Percentiles rank a stretch among this genome's conserved stretches.
Conservation (phyloP, 768 basidiomycete species). For the Tylopilus subfusipes region DNA sequence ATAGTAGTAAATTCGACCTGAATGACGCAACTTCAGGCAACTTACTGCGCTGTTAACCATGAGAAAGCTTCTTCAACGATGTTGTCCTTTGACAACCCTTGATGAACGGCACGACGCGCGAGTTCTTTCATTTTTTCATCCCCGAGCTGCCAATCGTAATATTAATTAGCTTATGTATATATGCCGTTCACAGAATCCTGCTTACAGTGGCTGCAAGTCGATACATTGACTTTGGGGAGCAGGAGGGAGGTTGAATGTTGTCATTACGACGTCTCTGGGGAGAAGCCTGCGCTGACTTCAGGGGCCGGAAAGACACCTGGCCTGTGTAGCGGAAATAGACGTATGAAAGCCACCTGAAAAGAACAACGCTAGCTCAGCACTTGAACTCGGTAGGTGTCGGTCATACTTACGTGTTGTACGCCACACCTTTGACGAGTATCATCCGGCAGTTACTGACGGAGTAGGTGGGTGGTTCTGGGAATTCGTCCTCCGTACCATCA, state of each 20-base stretch:
- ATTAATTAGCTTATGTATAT: background rate
- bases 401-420: slow-evolving; percentile 27
- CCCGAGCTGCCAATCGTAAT: slow-evolving; percentile 15
- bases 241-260: slow-evolving; percentile 6
- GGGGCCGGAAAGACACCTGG: slow-evolving; percentile 21
- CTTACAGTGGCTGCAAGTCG: slow-evolving; percentile 30
- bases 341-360: slow-evolving; percentile 26
- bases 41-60: slow-evolving; percentile 31
- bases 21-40: background rate
- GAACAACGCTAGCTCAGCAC: background rate
- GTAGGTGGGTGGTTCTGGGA: slow-evolving; percentile 18
- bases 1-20: background rate
- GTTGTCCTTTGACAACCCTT: slow-evolving; percentile 24
- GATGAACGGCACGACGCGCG: slow-evolving; percentile 23
- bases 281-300: slow-evolving; percentile 19
- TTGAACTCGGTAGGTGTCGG: background rate
- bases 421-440: slow-evolving; percentile 29
- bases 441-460: slow-evolving; percentile 20
- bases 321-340: slow-evolving; percentile 32
- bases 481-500: background rate
- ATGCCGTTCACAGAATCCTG: background rate
- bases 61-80: slow-evolving; percentile 30
- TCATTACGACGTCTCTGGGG: background rate
- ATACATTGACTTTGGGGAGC: slow-evolving; percentile 40
- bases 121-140: slow-evolving; percentile 25